phyloP scores from a whole-genome alignment of 805 yeast species.

The Wickerhamomyces ciferrii region DNA sequence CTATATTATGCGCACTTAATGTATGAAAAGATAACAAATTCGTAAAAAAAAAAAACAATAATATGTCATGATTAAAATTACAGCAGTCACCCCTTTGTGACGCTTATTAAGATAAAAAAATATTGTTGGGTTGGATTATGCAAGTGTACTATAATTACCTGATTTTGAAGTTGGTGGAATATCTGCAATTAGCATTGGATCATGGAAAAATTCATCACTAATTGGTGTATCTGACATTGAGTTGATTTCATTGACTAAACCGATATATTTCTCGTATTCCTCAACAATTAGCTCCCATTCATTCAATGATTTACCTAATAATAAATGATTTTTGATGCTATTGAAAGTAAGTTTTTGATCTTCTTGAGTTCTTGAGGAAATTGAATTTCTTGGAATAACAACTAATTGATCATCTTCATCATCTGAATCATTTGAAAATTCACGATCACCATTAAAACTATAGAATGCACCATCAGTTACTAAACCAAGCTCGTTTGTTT shows the following conservation, averaged over 20 bases:
- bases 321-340: constrained; percentile 19
- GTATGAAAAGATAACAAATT: too few species aligned
- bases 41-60: background rate
- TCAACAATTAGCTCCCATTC: constrained; percentile 44
- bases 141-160: background rate
- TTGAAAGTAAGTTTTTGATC: constrained; percentile 1
- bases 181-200: constrained; percentile 12
- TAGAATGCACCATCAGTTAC: constrained; percentile 1
- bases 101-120: background rate
- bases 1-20: background rate
- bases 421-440: constrained; percentile 10
- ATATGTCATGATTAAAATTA: background rate
- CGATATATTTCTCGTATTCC: constrained; percentile 5
- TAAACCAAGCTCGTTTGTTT: background rate
- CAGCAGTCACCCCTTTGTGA: too few species aligned
- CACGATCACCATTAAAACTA: background rate
- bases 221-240: background rate
- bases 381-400: constrained; percentile 6
- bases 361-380: background rate
- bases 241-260: constrained; percentile 1
- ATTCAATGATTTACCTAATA: constrained; percentile 42
- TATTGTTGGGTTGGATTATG: background rate
- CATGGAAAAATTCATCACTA: constrained; percentile 5
- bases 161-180: constrained; percentile 8
- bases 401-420: constrained; percentile 11